Conservation (phyloP, 2,329 filamentous ascomycete species). For the Aspergillus thermomutatus region DNA sequence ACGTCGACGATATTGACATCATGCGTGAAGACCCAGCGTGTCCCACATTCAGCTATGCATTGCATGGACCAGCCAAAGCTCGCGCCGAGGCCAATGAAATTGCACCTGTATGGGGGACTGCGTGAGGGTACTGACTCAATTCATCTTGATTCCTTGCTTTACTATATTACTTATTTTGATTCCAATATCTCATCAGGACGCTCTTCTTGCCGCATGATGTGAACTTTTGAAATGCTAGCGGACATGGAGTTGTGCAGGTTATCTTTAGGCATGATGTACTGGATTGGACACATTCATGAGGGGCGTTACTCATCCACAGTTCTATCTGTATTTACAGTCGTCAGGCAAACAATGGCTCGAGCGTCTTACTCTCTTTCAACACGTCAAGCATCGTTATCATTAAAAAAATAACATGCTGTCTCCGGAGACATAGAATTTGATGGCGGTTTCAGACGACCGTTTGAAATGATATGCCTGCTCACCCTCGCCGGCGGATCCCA, state of each 20-base stretch:
- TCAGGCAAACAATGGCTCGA: background rate
- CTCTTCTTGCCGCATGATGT: background rate
- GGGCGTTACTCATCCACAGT: background rate
- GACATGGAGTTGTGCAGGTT: background rate
- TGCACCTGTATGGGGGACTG: conserved; percentile 13
- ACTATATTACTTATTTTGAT: background rate
- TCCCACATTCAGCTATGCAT: conserved; percentile 54
- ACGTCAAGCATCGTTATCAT: background rate
- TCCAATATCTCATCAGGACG: background rate
- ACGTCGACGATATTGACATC: conserved; percentile 60
- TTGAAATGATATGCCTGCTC: conserved; percentile 24
- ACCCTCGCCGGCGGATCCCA: conserved; percentile 34
- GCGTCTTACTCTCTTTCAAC: background rate
- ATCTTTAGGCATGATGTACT: background rate
- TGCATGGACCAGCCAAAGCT: conserved; percentile 26
- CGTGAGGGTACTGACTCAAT: conserved; percentile 1
- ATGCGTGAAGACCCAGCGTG: conserved; percentile 58
- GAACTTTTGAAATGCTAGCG: background rate
- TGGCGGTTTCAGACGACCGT: conserved; percentile 17
- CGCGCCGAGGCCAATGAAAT: conserved; percentile 11
- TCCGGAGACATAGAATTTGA: background rate
- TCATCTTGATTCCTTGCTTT: background rate
- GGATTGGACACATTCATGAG: background rate
- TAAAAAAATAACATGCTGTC: background rate
- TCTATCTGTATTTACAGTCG: background rate